Percentiles rank a stretch among this genome's conserved stretches.
Conservation (phyloP, 164 flowering plant species). For the Macadamia tetraphylla region DNA sequence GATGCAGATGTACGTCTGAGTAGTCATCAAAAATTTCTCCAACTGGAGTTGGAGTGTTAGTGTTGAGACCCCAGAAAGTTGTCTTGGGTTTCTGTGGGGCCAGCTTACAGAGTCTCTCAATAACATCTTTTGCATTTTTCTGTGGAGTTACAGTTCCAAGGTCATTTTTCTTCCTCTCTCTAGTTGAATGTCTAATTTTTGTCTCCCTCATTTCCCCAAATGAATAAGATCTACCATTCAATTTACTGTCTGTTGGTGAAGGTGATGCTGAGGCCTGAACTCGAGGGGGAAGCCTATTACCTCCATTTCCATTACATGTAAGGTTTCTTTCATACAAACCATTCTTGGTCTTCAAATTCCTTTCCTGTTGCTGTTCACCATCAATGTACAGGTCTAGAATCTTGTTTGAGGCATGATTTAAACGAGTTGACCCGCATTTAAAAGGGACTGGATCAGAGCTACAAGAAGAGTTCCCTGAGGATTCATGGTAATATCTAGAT, state of each 20-base stretch:
- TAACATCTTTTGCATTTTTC: slow-evolving; percentile 66
- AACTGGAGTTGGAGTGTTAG: slow-evolving; percentile 51
- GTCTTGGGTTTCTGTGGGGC: slow-evolving; percentile 26
- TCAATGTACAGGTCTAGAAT: slow-evolving; percentile 88
- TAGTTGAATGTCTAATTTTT: slow-evolving; percentile 28
- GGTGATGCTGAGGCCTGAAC: slow-evolving; percentile 45
- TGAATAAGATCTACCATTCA: slow-evolving; percentile 44
- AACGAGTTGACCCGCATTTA: slow-evolving; percentile 18
- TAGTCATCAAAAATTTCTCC: slow-evolving; percentile 64
- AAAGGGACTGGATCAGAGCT: slow-evolving; percentile 33
- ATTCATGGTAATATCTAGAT: slow-evolving; percentile 28
- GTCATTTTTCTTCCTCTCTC: slow-evolving; percentile 43
- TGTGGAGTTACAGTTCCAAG: slow-evolving; percentile 57
- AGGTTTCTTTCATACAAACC: slow-evolving; percentile 25
- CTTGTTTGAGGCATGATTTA: slow-evolving; percentile 46
- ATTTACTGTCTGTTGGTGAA: slow-evolving; percentile 47
- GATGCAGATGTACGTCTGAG: slow-evolving; percentile 21
- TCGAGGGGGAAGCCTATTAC: slow-evolving; percentile 56
- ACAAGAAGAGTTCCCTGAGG: slow-evolving; percentile 46
- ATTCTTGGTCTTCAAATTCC: slow-evolving; percentile 23
- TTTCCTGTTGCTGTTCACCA: slow-evolving; percentile 74
- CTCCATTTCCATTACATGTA: slow-evolving; percentile 24
- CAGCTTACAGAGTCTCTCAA: slow-evolving; percentile 66
- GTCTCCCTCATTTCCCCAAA: slow-evolving; percentile 50
- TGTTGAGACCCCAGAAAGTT: slow-evolving; percentile 32